Percentiles rank a stretch among this genome's conserved stretches.
Evolutionary conservation across 768 basidiomycete genomes (phyloP).

Genomic region (Tephrocybe sp.): DNA sequence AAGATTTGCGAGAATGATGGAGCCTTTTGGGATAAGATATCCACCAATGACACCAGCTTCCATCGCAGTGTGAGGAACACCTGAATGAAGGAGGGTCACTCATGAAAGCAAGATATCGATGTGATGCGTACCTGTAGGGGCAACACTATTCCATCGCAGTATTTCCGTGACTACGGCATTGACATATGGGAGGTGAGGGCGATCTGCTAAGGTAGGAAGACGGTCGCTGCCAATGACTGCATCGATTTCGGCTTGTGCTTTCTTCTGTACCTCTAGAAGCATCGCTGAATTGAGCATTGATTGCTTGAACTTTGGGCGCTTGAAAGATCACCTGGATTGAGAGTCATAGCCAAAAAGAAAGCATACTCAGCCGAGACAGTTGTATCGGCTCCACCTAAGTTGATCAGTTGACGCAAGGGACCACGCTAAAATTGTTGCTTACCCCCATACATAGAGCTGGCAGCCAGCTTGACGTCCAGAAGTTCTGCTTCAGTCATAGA

Average conservation of each 20-base stretch:
- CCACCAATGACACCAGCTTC: conserved; percentile 44
- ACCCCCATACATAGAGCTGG: conserved; percentile 49
- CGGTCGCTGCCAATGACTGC: conserved; percentile 36
- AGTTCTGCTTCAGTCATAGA: conserved; percentile 31
- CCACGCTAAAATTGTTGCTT: conserved; percentile 11
- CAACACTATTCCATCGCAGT: conserved; percentile 48
- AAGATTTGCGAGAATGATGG: conserved; percentile 45
- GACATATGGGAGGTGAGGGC: conserved; percentile 48
- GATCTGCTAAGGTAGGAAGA: conserved; percentile 40
- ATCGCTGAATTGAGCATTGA: background rate
- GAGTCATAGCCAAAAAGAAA: conserved; percentile 50
- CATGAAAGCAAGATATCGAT: background rate
- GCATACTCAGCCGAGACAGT: conserved; percentile 45
- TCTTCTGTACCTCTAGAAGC: conserved; percentile 44
- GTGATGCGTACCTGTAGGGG: conserved; percentile 23
- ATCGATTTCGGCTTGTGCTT: conserved; percentile 55
- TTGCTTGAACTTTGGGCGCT: background rate
- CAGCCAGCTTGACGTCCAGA: conserved; percentile 40
- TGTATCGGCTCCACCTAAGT: conserved; percentile 49
- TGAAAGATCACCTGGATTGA: conserved; percentile 29
- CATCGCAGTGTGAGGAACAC: conserved; percentile 43
- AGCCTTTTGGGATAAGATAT: conserved; percentile 49
- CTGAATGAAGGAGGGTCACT: conserved; percentile 19
- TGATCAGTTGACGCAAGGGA: background rate
- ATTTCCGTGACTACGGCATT: conserved; percentile 45